Conservation (phyloP, 1,139 yeast species). For the Yamadazyma dendronema region DNA sequence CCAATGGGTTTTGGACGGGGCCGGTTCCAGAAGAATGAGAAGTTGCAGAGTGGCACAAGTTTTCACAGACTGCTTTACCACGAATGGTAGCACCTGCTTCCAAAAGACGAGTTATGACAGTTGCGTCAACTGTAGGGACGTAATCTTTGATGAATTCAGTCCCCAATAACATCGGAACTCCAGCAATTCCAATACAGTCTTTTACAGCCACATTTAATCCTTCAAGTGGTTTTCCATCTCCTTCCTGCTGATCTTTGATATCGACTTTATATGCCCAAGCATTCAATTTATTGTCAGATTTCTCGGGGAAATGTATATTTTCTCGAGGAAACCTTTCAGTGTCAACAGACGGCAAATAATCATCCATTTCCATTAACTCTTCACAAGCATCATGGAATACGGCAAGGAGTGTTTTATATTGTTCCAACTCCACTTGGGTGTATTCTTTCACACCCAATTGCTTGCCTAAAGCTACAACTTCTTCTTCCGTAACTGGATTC, state of each 20-base stretch:
- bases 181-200: constrained; percentile 32
- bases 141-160: constrained; percentile 29
- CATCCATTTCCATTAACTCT: constrained; percentile 19
- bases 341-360: constrained; percentile 18
- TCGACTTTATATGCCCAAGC: constrained; percentile 14
- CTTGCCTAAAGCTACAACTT: constrained; percentile 9
- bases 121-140: constrained; percentile 32
- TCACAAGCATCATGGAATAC: constrained; percentile 21
- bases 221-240: constrained; percentile 1
- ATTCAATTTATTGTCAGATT: constrained; percentile 17
- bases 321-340: constrained; percentile 28
- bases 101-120: constrained; percentile 29
- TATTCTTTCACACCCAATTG: constrained; percentile 15
- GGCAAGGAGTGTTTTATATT: constrained; percentile 17
- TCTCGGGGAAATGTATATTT: constrained; percentile 19
- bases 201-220: constrained; percentile 14
- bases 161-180: constrained; percentile 33
- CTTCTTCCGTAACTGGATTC: constrained; percentile 16
- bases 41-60: constrained; percentile 33
- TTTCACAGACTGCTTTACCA: constrained; percentile 37
- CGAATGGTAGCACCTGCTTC: constrained; percentile 31
- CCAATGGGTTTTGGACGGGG: constrained; percentile 15
- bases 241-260: constrained; percentile 7
- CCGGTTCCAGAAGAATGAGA: constrained; percentile 32
- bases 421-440: constrained; percentile 11